Evolutionary conservation across 257 asterid genomes (phyloP), one percentile per base, ranked within the genome.

Genomic region (Eustoma russellianum): DNA sequence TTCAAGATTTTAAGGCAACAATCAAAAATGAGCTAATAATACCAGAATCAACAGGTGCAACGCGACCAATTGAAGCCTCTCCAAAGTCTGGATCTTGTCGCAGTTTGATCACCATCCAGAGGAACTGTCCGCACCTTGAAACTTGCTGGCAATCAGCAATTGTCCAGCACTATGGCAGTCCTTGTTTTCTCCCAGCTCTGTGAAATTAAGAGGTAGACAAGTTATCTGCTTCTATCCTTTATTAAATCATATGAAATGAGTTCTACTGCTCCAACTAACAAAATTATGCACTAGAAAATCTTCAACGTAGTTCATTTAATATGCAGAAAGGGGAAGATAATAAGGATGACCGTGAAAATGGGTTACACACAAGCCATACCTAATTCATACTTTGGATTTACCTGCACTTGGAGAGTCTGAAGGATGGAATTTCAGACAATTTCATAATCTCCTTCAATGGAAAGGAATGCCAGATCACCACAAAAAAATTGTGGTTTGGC

Each of bases 161-260:
- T 83, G 93, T 59, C 88, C 93, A n/a, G 93, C 88, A 64, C 93
- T 83, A 75, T 83, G 85, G 56, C 93, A 83, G 72, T 83, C 93
- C 78, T 77, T 7, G 93, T 83, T 70, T 83, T 83, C 71, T 83
- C 93, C 93, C 93, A 83, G 69, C 93, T 83, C 93, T 83, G 76
- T 30, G 57, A 55, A 61, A 63, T 10, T 53, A n/a, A 54, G 18
- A 30, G 30, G 16, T 24, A 28, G 35, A 41, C 34, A 48, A n/a
- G n/a, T n/a, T n/a, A n/a, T n/a, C n/a, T n/a, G n/a, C n/a, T n/a
- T n/a, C n/a, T n/a, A n/a, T n/a, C n/a, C n/a, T n/a, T n/a, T n/a
- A n/a, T n/a, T n/a, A n/a, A n/a, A n/a, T n/a, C n/a, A n/a, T n/a
- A n/a, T n/a, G n/a, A 35, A 35, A 35, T 35, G 41, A 35, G 8